Evolutionary conservation across 768 basidiomycete genomes (phyloP), one percentile per base, ranked within the genome.

Genomic region (Tremella yokohamensis): DNA sequence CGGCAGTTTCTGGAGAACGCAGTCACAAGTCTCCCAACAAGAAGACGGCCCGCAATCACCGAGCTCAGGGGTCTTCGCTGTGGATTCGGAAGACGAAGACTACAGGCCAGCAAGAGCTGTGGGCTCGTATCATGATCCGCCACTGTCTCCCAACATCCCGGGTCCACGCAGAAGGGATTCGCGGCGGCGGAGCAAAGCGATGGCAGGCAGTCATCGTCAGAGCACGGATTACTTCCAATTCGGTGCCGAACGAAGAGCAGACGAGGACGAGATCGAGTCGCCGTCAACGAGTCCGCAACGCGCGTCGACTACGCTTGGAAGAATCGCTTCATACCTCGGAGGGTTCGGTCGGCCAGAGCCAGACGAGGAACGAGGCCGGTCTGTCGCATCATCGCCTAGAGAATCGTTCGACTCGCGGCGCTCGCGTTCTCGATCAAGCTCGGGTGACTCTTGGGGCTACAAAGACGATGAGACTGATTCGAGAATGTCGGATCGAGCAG

Each of bases 361-460:
- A 12, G 73, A 72, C 39, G 71, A 73, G 25, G 71, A 73, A 39
- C 49, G 66, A 29, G 40, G 65, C 44, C 26, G 54, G 40, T 58
- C 60, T 54, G 39, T 64, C 53, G 40, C 64, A 58, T 52, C 67
- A 62, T 65, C 65, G 13, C 54, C 64, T 26, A 51, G 62, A 40
- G 60, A 61, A 2, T 76, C 73, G 0, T 63, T 52, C 20, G 56
- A 57, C 45, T 73, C 63, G 3, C 54, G 61, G 3, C 54, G 61
- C 0, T 68, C 68, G 8, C 56, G 29, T 13, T 19, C 48, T 24
- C 50, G 57, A 16, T 45, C 57, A 2, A 62, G 57, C n/a, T 67
- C 69, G 9, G 71, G 70, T n/a, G 75, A 75, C 42, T 61, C 63
- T 37, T 76, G 76, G 74, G 76, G 77, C 18, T 72, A 76, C 40